Conservation (phyloP, 108 stramenopile species). For the Epithemia pelagica region DNA sequence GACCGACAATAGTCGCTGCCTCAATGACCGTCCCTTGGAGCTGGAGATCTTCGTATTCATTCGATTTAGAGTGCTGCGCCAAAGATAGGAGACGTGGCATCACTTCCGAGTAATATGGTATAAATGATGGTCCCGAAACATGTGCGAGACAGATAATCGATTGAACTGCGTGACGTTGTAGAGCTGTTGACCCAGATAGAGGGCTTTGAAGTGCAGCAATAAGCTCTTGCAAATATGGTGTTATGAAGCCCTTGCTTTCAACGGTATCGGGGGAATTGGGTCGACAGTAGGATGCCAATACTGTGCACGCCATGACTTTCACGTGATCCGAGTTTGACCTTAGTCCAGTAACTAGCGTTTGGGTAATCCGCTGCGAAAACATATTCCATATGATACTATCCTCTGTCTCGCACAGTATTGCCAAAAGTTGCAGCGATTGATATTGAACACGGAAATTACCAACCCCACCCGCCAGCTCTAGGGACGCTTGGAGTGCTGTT, state of each 20-base stretch:
- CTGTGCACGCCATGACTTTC: slow-evolving; percentile 47
- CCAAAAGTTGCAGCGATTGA: not conserved
- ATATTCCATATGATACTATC: not conserved
- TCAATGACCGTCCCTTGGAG: slow-evolving; percentile 66
- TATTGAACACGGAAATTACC: slow-evolving; percentile 12
- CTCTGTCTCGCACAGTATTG: not conserved
- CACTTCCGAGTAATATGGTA: slow-evolving; percentile 45
- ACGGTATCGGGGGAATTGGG: slow-evolving; percentile 19
- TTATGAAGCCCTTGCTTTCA: slow-evolving; percentile 22
- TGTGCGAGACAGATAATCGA: slow-evolving; percentile 67
- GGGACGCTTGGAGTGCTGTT: slow-evolving; percentile 41
- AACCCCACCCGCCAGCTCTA: slow-evolving; percentile 11
- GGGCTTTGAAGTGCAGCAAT: slow-evolving; percentile 55
- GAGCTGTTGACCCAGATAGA: slow-evolving; percentile 27
- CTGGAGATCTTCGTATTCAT: slow-evolving; percentile 25
- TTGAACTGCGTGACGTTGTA: slow-evolving; percentile 54
- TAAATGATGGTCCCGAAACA: slow-evolving; percentile 51
- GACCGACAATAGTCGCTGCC: slow-evolving; percentile 66
- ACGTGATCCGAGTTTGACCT: slow-evolving; percentile 21
- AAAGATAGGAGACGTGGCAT: slow-evolving; percentile 43
- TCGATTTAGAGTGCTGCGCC: slow-evolving; percentile 2
- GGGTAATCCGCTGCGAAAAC: not conserved
- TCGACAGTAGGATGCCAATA: slow-evolving; percentile 59
- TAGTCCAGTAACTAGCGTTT: slow-evolving; percentile 15
- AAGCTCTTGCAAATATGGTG: slow-evolving; percentile 40